Conservation (phyloP, 768 basidiomycete species). For the Gloeopeniophorella convolvens region DNA sequence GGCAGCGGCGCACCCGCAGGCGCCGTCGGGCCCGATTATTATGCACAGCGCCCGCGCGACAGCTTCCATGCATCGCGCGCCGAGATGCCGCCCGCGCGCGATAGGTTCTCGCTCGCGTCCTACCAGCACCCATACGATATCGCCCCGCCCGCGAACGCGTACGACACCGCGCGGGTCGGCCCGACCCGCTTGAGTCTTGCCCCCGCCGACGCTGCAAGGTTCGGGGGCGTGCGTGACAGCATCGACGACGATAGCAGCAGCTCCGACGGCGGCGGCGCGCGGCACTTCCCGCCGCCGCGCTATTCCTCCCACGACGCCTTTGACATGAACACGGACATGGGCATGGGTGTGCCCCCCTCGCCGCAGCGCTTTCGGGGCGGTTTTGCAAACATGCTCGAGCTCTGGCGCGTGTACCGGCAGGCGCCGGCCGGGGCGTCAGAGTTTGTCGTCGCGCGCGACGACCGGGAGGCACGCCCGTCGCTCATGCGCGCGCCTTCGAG, state of each 20-base stretch:
- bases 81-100: conserved; percentile 15
- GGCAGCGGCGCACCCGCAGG: conserved; percentile 9
- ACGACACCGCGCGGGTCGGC: conserved; percentile 22
- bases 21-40: neutral
- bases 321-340: conserved; percentile 1
- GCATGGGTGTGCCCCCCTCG: neutral
- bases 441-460: conserved; percentile 5
- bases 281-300: conserved; percentile 6
- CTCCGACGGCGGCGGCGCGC: neutral
- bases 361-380: conserved; percentile 17
- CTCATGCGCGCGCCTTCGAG: conserved; percentile 5
- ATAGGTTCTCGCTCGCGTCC: conserved; percentile 45
- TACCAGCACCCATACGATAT: conserved; percentile 61
- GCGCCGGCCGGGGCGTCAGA: conserved; percentile 9
- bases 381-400: conserved; percentile 16
- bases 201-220: conserved; percentile 39
- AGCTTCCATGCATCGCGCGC: neutral
- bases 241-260: no score
- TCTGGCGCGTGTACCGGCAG: conserved; percentile 17
- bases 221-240: conserved; percentile 12
- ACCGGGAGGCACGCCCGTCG: neutral
- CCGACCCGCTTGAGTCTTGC: neutral
- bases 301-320: conserved; percentile 10
- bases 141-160: conserved; percentile 41
- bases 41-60: neutral